Evolutionary conservation across 208 protist species (phyloP).

Genomic region (Acanthamoeba divionensis): DNA sequence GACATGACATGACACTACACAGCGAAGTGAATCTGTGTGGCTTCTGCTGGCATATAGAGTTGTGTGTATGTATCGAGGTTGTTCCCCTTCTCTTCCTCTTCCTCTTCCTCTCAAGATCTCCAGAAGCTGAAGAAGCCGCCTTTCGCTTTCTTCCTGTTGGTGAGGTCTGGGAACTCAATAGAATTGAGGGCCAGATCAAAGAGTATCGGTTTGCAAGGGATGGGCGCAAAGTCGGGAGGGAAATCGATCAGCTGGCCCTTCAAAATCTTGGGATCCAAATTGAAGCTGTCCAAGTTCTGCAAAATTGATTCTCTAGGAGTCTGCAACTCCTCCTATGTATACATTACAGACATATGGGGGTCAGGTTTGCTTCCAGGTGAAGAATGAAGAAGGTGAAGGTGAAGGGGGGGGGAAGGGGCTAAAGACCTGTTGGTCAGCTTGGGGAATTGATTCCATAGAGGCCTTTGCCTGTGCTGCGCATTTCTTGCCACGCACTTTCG

Average conservation of each 20-base stretch:
- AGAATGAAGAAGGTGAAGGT: background rate
- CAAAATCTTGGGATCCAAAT: background rate
- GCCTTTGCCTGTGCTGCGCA: background rate
- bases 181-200: constrained; percentile 48
- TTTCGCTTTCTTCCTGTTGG: constrained; percentile 32
- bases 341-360: too few relatives aligned
- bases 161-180: constrained; percentile 7
- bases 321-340: background rate
- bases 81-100: background rate
- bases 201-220: constrained; percentile 58
- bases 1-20: too few relatives aligned
- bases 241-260: constrained; percentile 17
- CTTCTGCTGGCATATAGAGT: too few relatives aligned
- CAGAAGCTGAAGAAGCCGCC: constrained; percentile 44
- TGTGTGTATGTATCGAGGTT: too few relatives aligned
- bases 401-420: background rate
- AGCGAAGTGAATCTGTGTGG: too few relatives aligned
- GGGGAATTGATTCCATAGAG: background rate
- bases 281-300: background rate
- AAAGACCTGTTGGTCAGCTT: background rate
- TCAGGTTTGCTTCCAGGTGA: too few relatives aligned
- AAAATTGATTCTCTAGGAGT: background rate
- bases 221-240: constrained; percentile 39
- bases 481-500: background rate
- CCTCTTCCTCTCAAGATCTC: background rate